Evolutionary conservation across 345 rosid genomes (phyloP).

Genomic region (Camelina laxa): DNA sequence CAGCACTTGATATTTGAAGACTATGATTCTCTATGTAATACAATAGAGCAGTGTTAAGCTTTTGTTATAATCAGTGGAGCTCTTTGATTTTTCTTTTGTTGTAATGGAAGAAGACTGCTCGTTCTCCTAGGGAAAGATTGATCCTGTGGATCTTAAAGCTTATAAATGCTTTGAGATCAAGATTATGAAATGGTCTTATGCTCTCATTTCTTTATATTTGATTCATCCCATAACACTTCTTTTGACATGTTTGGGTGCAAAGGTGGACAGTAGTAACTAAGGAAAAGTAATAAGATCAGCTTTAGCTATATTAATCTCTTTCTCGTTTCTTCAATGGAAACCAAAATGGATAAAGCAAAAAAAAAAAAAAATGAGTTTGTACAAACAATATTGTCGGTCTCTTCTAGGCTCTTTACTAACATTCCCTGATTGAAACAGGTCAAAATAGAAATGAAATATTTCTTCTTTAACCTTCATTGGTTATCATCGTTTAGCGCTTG

Average conservation of each 20-base stretch:
- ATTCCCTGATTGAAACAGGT: conserved; percentile 35
- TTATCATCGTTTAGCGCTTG: conserved; percentile 42
- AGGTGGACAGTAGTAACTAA: not conserved
- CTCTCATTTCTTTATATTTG: not conserved
- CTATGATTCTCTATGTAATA: conserved; percentile 29
- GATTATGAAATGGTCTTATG: conserved; percentile 23
- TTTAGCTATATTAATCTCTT: conserved; percentile 21
- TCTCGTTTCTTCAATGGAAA: conserved; percentile 6
- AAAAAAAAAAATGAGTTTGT: conserved; percentile 15
- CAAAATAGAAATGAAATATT: conserved; percentile 23
- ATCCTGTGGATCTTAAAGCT: conserved; percentile 2
- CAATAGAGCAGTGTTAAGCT: conserved; percentile 20
- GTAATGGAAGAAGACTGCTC: conserved; percentile 16
- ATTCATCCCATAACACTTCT: not conserved
- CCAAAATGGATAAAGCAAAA: not conserved
- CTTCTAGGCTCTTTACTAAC: conserved; percentile 31
- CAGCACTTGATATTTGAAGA: conserved; percentile 20
- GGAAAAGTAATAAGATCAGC: not conserved
- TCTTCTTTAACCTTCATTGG: conserved; percentile 33
- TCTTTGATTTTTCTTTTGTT: conserved; percentile 7
- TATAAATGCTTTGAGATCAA: conserved; percentile 14
- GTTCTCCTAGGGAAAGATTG: conserved; percentile 1
- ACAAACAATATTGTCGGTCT: conserved; percentile 36
- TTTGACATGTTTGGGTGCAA: not conserved
- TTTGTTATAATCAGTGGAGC: conserved; percentile 27